Evolutionary conservation across 768 basidiomycete species (phyloP), one percentile per base, ranked within the genome.

Genomic region (Steccherinum ochraceum): DNA sequence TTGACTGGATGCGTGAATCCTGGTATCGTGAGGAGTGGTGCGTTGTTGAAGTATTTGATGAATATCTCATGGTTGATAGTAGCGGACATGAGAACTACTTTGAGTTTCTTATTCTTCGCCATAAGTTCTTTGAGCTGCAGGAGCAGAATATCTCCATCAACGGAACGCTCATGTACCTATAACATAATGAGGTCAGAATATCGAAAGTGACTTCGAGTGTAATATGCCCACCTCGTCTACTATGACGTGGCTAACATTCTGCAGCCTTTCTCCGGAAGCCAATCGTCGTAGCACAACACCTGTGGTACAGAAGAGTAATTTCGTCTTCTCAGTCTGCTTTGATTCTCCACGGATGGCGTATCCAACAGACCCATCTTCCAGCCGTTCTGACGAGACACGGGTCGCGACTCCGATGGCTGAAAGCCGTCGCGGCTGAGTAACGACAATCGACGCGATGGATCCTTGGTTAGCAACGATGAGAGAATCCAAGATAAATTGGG

Each of bases 61-160:
- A 93, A 93, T n/a, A 75, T 79, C 55, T 89, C 76, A 53, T 93
- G 89, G 60, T 96, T 94, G 66, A 95, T 94, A 0, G 94, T 97
- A 3, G 94, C 94, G 25, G 89, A 92, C 93, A 96, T 96, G 43
- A 95, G 75, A 19, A 94, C 69, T 19, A 97, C 75, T 63, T 89
- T 93, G 58, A 96, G 75, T 1, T 65, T 76, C 19, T 72, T 67
- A 59, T 91, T 84, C 18, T 64, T 73, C 53, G 71, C 70, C 42
- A 95, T 65, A 12, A 96, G 69, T 58, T 91, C 86, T 52, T 84
- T 82, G 21, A 96, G 71, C 62, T 94, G 85, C 4, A 95, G 77
- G 1, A 97, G 74, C 41, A 97, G 70, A 58, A 97, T 85, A 64
- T 97, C 94, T 19, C 89, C 83, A 59, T 95, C 93, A 5, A 95